phyloP scores from a whole-genome alignment of 1,284 basidiomycete genomes.

The Cryptococcus sp. region DNA sequence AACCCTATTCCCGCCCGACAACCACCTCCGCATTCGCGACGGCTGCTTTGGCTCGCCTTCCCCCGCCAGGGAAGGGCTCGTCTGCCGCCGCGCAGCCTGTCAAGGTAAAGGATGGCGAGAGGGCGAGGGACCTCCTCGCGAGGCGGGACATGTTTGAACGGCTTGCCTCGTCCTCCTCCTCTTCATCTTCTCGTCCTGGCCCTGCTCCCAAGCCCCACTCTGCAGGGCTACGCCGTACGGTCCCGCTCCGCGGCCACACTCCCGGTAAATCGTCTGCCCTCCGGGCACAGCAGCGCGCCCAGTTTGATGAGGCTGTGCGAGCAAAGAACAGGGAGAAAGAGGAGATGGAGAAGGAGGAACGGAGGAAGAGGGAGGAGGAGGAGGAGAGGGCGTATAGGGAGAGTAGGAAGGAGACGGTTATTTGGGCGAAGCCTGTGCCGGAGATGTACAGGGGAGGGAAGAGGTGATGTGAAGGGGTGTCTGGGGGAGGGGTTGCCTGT shows the following conservation, averaged over 20 bases:
- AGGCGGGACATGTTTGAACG: slow-evolving; percentile 31
- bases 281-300: slow-evolving; percentile 22
- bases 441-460: slow-evolving; percentile 24
- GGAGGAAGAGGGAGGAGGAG: slow-evolving; percentile 17
- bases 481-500: too few species aligned
- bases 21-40: slow-evolving; percentile 26
- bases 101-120: slow-evolving; percentile 23
- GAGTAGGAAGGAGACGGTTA: slow-evolving; percentile 29
- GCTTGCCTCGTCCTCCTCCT: slow-evolving; percentile 2
- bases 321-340: slow-evolving; percentile 19
- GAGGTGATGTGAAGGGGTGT: not conserved
- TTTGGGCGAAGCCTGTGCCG: slow-evolving; percentile 38
- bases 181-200: not conserved
- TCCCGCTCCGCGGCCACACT: slow-evolving; percentile 27
- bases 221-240: slow-evolving; percentile 7
- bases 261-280: slow-evolving; percentile 32
- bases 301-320: slow-evolving; percentile 21
- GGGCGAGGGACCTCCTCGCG: slow-evolving; percentile 24
- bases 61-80: slow-evolving; percentile 26
- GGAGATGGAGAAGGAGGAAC: slow-evolving; percentile 7
- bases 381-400: slow-evolving; percentile 27
- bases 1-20: not conserved
- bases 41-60: slow-evolving; percentile 29
- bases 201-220: not conserved
- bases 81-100: slow-evolving; percentile 16